Evolutionary conservation across 306 rosid species (phyloP).

Genomic region (Quillaja saponaria): DNA sequence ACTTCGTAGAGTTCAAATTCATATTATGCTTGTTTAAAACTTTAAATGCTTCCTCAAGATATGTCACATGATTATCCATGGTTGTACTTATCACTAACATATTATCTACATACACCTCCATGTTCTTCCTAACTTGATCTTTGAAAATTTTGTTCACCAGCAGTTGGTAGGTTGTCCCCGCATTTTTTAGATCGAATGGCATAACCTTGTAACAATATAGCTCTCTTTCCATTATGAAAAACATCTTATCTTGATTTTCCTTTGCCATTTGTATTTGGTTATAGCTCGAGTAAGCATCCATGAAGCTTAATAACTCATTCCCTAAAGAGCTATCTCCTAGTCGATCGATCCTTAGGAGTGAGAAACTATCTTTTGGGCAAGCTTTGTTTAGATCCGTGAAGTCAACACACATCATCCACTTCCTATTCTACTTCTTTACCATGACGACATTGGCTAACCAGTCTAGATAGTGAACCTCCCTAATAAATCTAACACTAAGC

Average conservation of each 20-base stretch:
- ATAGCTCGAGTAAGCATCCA: background rate
- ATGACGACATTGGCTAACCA: background rate
- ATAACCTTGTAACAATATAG: background rate
- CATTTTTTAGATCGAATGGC: no score
- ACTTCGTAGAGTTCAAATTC: no score
- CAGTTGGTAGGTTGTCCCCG: no score
- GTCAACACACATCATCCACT: background rate
- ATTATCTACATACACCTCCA: no score
- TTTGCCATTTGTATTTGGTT: background rate
- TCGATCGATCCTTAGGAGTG: background rate
- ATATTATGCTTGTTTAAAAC: no score
- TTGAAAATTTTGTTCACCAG: no score
- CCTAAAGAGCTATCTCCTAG: background rate
- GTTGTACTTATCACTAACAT: no score
- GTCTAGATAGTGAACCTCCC: background rate
- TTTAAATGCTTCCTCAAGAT: no score
- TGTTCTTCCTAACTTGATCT: no score
- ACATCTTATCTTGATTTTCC: background rate
- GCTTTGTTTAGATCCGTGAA: background rate
- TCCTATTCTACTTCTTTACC: background rate
- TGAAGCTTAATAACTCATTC: background rate
- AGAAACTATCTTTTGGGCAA: background rate
- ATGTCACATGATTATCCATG: no score
- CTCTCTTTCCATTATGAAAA: background rate
- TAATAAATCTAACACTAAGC: background rate